Evolutionary conservation across 1,284 basidiomycete genomes (phyloP).

Genomic region (Naganishia liquefaciens): DNA sequence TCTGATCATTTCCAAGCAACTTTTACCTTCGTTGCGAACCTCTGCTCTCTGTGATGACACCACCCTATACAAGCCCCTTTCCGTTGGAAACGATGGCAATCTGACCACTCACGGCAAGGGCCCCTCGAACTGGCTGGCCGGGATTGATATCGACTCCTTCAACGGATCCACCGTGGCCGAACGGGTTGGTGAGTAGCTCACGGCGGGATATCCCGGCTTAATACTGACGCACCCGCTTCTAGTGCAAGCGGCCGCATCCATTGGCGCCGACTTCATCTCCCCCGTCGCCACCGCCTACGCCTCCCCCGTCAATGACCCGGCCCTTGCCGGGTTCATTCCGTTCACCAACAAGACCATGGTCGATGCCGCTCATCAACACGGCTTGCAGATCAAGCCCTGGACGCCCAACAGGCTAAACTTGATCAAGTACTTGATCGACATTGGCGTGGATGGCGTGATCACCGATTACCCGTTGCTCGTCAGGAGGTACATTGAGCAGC

Average conservation of each 20-base stretch:
- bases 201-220: no score
- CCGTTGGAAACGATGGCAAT: conserved; percentile 39
- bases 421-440: conserved; percentile 62
- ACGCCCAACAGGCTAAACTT: conserved; percentile 66
- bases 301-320: conserved; percentile 57
- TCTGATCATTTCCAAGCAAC: conserved; percentile 43
- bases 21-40: conserved; percentile 43
- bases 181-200: conserved; percentile 36
- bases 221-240: not conserved
- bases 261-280: conserved; percentile 68
- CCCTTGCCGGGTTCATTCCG: conserved; percentile 57
- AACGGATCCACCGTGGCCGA: conserved; percentile 39
- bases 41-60: conserved; percentile 44
- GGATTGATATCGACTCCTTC: conserved; percentile 44
- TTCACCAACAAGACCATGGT: conserved; percentile 72
- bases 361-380: conserved; percentile 63
- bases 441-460: conserved; percentile 64
- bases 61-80: conserved; percentile 40
- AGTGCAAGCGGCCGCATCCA: conserved; percentile 64
- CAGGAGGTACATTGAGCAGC: conserved; percentile 37
- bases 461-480: conserved; percentile 44
- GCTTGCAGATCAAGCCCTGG: conserved; percentile 68
- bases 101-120: conserved; percentile 42
- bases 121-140: conserved; percentile 44
- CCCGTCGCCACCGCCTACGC: conserved; percentile 59